phyloP scores from a whole-genome alignment of 2,329 filamentous ascomycete species.

The Talaromyces verruculosus region DNA sequence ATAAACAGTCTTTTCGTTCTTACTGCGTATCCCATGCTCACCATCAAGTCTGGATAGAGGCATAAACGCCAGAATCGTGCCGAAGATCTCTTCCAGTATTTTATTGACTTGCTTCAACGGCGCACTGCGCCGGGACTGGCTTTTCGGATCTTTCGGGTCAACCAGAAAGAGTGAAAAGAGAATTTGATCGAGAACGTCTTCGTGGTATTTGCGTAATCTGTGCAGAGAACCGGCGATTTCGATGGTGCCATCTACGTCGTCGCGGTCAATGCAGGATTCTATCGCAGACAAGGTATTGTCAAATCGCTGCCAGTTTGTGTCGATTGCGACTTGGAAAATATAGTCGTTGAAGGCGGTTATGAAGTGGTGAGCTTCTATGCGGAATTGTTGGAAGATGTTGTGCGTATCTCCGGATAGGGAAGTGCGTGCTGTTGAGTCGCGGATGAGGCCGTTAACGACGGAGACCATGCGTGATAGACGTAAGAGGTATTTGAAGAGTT shows the following conservation, averaged over 20 bases:
- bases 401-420: slow-evolving; percentile 37
- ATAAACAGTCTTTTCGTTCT: slow-evolving; percentile 42
- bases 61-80: slow-evolving; percentile 68
- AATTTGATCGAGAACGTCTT: slow-evolving; percentile 71
- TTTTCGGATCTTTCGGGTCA: slow-evolving; percentile 60
- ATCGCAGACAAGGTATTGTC: slow-evolving; percentile 64
- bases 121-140: not conserved
- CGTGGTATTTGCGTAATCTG: slow-evolving; percentile 67
- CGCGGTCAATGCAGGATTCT: slow-evolving; percentile 55
- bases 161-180: slow-evolving; percentile 71
- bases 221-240: slow-evolving; percentile 62
- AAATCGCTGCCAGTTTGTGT: slow-evolving; percentile 70
- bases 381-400: slow-evolving; percentile 60
- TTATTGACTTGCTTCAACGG: slow-evolving; percentile 61
- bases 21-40: slow-evolving; percentile 42
- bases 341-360: slow-evolving; percentile 71
- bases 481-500: slow-evolving; percentile 76
- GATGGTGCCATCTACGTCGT: slow-evolving; percentile 48
- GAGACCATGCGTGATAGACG: slow-evolving; percentile 76
- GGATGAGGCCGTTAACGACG: slow-evolving; percentile 66
- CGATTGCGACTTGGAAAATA: slow-evolving; percentile 76
- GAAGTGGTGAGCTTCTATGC: slow-evolving; percentile 77
- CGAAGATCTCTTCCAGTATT: slow-evolving; percentile 75
- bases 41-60: slow-evolving; percentile 38
- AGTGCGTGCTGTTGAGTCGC: slow-evolving; percentile 50